Percentiles rank a stretch among this genome's conserved stretches.
phyloP scores from a whole-genome alignment of 2,329 filamentous ascomycete species.

The Rhynchosporium agropyri region DNA sequence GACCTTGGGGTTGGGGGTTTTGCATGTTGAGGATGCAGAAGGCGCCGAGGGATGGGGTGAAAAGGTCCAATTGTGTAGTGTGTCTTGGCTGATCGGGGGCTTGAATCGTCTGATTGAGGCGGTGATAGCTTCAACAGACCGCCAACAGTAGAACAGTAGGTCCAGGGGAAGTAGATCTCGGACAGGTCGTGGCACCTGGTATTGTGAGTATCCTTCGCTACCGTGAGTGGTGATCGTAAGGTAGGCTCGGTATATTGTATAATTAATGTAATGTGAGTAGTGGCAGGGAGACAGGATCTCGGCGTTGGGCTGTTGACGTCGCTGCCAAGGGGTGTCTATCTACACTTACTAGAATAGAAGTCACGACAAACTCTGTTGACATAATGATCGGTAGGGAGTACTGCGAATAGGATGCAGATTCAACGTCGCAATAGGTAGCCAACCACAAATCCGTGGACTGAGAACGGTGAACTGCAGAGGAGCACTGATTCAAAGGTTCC shows the following conservation, averaged over 20 bases:
- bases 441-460: too few relatives aligned
- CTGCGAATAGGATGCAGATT: too few relatives aligned
- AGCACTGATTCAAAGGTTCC: too few relatives aligned
- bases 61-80: not conserved
- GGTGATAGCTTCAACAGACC: conserved; percentile 1
- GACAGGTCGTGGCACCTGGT: not conserved
- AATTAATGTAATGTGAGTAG: too few relatives aligned
- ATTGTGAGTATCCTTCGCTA: not conserved
- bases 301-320: not conserved
- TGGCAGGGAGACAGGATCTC: not conserved
- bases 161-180: not conserved
- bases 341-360: not conserved
- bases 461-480: too few relatives aligned
- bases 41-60: not conserved
- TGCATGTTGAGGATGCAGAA: conserved; percentile 11
- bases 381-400: not conserved
- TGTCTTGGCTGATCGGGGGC: conserved; percentile 10
- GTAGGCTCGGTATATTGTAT: not conserved
- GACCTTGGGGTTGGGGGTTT: conserved; percentile 18
- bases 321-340: not conserved
- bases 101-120: conserved; percentile 8
- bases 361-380: not conserved
- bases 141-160: not conserved
- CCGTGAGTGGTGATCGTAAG: not conserved
- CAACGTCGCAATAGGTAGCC: too few relatives aligned